Percentiles rank a stretch among this genome's conserved stretches.
Conservation (phyloP, 306 rosid genomes). For the Argentina anserina region DNA sequence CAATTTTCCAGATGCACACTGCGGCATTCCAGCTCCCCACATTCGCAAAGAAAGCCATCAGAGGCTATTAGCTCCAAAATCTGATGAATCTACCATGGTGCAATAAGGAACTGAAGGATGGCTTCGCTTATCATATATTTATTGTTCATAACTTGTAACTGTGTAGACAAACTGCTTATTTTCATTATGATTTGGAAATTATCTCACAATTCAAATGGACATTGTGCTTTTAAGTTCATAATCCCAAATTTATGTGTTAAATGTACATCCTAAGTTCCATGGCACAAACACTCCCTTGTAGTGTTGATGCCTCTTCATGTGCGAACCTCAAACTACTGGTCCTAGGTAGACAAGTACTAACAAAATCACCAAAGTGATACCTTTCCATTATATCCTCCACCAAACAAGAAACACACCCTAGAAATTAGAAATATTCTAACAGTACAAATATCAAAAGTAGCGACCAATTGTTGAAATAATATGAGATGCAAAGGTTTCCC, state of each 20-base stretch:
- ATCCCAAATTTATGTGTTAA: not conserved
- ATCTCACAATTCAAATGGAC: not conserved
- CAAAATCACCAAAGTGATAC: not conserved
- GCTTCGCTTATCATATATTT: not conserved
- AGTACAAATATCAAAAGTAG: not conserved
- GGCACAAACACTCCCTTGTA: not conserved
- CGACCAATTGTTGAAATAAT: not conserved
- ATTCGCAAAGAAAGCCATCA: not conserved
- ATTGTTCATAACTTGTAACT: not conserved
- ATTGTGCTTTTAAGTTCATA: not conserved
- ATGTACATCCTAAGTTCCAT: not conserved
- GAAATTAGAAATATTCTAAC: not conserved
- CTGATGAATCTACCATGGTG: not conserved
- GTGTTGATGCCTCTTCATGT: not conserved
- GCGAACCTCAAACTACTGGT: not conserved
- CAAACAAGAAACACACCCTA: not conserved
- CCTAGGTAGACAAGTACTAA: not conserved
- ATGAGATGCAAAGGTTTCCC: not conserved
- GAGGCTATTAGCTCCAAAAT: not conserved
- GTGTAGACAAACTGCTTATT: not conserved
- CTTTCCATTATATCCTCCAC: not conserved
- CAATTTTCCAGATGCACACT: conserved; percentile 30
- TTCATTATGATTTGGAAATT: not conserved
- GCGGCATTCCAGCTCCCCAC: conserved; percentile 34
- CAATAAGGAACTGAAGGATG: not conserved